Percentiles rank a stretch among this genome's conserved stretches.
phyloP scores from a whole-genome alignment of 768 basidiomycete genomes.

The Dacryopinax primogenitus region DNA sequence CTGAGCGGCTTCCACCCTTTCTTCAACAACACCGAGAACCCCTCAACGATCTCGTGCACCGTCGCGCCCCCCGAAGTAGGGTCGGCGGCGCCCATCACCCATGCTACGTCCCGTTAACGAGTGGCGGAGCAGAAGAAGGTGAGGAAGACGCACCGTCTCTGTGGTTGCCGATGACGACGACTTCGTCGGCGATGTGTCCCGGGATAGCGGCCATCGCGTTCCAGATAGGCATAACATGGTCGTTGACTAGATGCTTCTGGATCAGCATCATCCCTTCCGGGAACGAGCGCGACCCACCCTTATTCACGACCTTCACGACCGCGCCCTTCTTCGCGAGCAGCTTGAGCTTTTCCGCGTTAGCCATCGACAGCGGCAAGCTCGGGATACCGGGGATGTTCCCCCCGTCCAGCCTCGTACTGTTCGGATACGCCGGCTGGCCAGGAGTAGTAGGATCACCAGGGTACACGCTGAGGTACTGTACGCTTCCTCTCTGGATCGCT shows the following conservation, averaged over 20 bases:
- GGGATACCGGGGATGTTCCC: conserved; percentile 61
- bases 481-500: conserved; percentile 75
- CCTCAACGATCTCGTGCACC: conserved; percentile 62
- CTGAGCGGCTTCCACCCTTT: conserved; percentile 75
- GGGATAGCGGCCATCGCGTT: conserved; percentile 76
- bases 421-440: conserved; percentile 72
- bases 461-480: conserved; percentile 53
- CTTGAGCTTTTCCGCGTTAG: conserved; percentile 60
- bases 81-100: conserved; percentile 73
- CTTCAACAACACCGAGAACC: conserved; percentile 51
- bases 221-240: conserved; percentile 78
- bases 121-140: background rate
- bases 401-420: conserved; percentile 48
- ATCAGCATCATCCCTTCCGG: background rate
- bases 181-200: conserved; percentile 70
- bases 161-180: conserved; percentile 78
- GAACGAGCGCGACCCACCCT: conserved; percentile 29
- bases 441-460: conserved; percentile 73
- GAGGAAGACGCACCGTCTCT: conserved; percentile 51
- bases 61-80: conserved; percentile 70
- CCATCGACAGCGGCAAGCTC: conserved; percentile 82
- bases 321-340: conserved; percentile 37
- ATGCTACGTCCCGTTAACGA: conserved; percentile 23
- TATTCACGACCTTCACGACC: conserved; percentile 45
- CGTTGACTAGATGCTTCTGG: conserved; percentile 44